phyloP scores from a whole-genome alignment of 1,284 basidiomycete species.

The Malassezia dermatis region DNA sequence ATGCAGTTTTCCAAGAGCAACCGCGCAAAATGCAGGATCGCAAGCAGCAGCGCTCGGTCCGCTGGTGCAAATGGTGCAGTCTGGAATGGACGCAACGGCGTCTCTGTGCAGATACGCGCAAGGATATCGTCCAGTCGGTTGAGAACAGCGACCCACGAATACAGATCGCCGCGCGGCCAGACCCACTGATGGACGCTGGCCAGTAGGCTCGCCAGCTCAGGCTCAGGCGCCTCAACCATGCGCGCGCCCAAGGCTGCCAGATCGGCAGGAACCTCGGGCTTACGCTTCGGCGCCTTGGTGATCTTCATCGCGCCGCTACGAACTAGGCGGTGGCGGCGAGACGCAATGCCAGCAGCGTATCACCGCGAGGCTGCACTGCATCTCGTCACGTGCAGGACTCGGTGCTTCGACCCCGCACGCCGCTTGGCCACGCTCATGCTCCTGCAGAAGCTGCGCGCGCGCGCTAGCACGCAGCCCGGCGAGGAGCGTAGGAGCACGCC shows the following conservation, averaged over 20 bases:
- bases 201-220: conserved; percentile 35
- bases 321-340: not conserved
- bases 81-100: conserved; percentile 53
- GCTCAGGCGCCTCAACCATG: conserved; percentile 29
- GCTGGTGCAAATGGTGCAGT: conserved; percentile 65
- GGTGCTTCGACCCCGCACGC: not conserved
- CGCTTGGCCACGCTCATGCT: not conserved
- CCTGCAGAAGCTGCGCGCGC: not conserved
- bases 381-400: not conserved
- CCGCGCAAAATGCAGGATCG: conserved; percentile 76
- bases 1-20: conserved; percentile 93
- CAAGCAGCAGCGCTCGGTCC: conserved; percentile 64
- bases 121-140: conserved; percentile 88
- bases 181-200: conserved; percentile 57
- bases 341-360: not conserved
- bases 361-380: not conserved
- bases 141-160: conserved; percentile 87
- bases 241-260: conserved; percentile 28
- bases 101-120: conserved; percentile 69
- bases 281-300: conserved; percentile 43
- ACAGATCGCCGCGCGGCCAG: conserved; percentile 92
- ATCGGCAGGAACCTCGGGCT: conserved; percentile 33
- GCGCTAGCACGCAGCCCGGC: not conserved
- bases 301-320: conserved; percentile 38
- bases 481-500: not conserved